Base-by-base conservation (phyloP, 2,329 filamentous ascomycete genomes). In the Colletotrichum sp. region DNA sequence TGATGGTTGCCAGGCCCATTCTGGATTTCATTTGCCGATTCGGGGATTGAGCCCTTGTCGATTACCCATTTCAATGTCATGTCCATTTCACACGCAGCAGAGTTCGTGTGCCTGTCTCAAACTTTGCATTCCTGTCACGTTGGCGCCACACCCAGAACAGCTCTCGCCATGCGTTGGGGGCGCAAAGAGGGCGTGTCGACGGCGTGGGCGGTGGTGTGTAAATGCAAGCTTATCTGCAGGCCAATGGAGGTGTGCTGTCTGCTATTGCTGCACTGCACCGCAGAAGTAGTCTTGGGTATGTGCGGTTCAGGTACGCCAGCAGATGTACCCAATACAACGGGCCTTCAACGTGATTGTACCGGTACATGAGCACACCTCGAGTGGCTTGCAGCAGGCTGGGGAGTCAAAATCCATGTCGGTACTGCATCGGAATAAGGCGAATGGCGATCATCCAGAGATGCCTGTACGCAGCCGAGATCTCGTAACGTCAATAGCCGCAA, bases 351-450 rank as follows among this genome's bases (percentile, higher is more conserved):
- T 18, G 36, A 21, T 52, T 67, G 72, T 75, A 72, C 21, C 36
- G 52, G 72, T 62, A 75, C 68, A 44, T 72, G n/a, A 16, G 8
- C 36, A 34, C 34, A 9, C 52, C 64, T 59, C 32, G 26, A 15
- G 59, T 62, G 59, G 16, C 59, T 30, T 62, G 59, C 59, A n/a
- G 59, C 10, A 34, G 34, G 68, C n/a, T 63, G 13, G 32, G 15
- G 49, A 59, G 52, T 32, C 15, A 66, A 60, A 28, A 60, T 39
- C 68, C 72, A 67, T 72, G 72, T 60, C 49, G 28, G 36, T 32
- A 12, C 69, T 67, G 72, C 55, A 71, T 75, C 72, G 68, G 72
- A 75, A 60, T 34, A 62, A 59, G 72, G 60, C 59, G 60, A 59
- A 65, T 59, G 72, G 68, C 67, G 72, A 75, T 75, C 68, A 65